Evolutionary conservation across 768 basidiomycete genomes (phyloP).

Genomic region (Rubroboletus pulcherrimus): DNA sequence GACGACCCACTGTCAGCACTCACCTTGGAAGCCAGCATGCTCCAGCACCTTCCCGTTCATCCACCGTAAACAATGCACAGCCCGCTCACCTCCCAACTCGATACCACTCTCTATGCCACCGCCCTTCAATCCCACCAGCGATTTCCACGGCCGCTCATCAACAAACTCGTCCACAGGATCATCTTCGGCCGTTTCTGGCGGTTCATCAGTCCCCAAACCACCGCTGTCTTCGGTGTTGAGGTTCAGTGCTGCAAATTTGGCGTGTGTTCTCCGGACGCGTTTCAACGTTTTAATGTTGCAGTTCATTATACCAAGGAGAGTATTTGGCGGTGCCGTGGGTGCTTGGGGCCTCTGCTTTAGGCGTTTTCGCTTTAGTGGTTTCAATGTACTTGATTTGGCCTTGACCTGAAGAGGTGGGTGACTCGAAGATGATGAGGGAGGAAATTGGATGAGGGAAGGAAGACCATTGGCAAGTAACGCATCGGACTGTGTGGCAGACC

Average conservation of each 20-base stretch:
- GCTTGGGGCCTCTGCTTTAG: conserved; percentile 19
- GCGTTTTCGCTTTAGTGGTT: conserved; percentile 21
- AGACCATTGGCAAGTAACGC: conserved; percentile 60
- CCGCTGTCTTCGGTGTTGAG: conserved; percentile 34
- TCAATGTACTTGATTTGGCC: conserved; percentile 7
- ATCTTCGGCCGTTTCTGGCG: conserved; percentile 33
- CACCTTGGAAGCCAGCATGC: conserved; percentile 91
- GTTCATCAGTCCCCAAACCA: conserved; percentile 32
- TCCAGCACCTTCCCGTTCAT: conserved; percentile 75
- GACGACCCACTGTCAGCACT: conserved; percentile 20
- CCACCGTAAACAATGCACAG: conserved; percentile 66
- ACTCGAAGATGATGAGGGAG: conserved; percentile 17
- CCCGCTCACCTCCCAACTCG: conserved; percentile 59
- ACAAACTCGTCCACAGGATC: conserved; percentile 32
- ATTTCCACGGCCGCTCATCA: conserved; percentile 61
- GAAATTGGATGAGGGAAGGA: conserved; percentile 44
- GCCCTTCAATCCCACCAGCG: conserved; percentile 19
- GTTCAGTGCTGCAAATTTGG: conserved; percentile 60
- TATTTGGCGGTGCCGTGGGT: conserved; percentile 32
- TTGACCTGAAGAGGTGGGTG: conserved; percentile 9
- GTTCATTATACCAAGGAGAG: conserved; percentile 70
- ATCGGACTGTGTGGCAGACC: conserved; percentile 66
- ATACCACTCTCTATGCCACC: conserved; percentile 24
- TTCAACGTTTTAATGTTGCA: conserved; percentile 72
- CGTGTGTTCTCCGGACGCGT: conserved; percentile 67